These are phyloP conservation scores for Phytophthora crassamura DNA, from an alignment of 352 stramenopile genomes.

Conservation along the genomic window DNA sequence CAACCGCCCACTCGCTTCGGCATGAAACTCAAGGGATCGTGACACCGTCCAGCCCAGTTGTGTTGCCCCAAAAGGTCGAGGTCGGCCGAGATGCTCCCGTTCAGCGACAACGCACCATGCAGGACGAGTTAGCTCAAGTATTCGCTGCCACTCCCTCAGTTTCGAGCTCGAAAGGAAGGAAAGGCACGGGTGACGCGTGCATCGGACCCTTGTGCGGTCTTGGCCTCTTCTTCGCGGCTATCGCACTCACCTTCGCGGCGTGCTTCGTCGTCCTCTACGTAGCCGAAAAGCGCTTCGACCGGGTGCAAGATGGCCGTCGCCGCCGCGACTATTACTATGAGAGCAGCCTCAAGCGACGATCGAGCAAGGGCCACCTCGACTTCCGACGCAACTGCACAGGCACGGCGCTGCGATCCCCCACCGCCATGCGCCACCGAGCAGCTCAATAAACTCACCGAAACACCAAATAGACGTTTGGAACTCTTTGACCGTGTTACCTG, in stretches of 20 bases:
- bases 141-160: slow-evolving; percentile 19
- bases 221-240: slow-evolving; percentile 48
- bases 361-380: slow-evolving; percentile 22
- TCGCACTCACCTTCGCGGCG: slow-evolving; percentile 41
- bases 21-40: slow-evolving; percentile 19
- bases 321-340: slow-evolving; percentile 32
- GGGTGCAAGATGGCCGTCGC: slow-evolving; percentile 30
- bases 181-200: slow-evolving; percentile 38
- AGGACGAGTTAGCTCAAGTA: slow-evolving; percentile 31
- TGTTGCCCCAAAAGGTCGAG: slow-evolving; percentile 5
- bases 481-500: not conserved
- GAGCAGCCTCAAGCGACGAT: slow-evolving; percentile 23
- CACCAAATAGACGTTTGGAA: slow-evolving; percentile 13
- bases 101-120: slow-evolving; percentile 23
- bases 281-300: slow-evolving; percentile 41
- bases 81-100: not conserved
- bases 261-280: slow-evolving; percentile 51
- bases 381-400: slow-evolving; percentile 26
- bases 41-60: slow-evolving; percentile 19
- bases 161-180: slow-evolving; percentile 29
- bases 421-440: slow-evolving; percentile 20
- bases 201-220: slow-evolving; percentile 47
- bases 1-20: slow-evolving; percentile 29
- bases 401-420: slow-evolving; percentile 16
- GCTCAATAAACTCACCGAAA: slow-evolving; percentile 10